These are phyloP conservation scores for Begonia fuchsioides DNA, from an alignment of 306 rosid genomes.

Conservation along the genomic window DNA sequence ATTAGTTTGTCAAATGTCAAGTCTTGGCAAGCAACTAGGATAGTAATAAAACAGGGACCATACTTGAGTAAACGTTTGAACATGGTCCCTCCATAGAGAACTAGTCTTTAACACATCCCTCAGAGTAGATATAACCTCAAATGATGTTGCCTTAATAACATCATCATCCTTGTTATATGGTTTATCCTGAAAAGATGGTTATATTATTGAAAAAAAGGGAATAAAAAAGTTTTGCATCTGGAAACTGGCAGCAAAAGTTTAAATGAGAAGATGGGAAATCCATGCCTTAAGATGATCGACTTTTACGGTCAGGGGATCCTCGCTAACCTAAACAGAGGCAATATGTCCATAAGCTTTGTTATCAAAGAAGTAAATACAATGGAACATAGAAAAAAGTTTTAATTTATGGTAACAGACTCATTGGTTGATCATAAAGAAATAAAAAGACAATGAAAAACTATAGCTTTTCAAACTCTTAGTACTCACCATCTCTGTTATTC, in stretches of 20 bases:
- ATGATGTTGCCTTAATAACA: conserved; percentile 84
- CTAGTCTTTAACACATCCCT: conserved; percentile 96
- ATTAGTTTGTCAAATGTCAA: not conserved
- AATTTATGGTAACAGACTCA: too few species aligned
- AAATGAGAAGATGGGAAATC: conserved; percentile 9
- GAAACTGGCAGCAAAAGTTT: conserved; percentile 6
- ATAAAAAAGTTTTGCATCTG: not conserved
- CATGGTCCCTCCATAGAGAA: conserved; percentile 99
- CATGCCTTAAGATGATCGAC: conserved; percentile 97
- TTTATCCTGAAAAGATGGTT: conserved; percentile 46
- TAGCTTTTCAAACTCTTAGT: conserved; percentile 3
- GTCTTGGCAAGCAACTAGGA: not conserved
- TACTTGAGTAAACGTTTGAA: conserved; percentile 92
- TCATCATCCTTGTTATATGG: conserved; percentile 90
- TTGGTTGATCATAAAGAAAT: too few species aligned
- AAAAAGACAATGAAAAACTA: not conserved
- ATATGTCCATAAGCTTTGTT: conserved; percentile 1
- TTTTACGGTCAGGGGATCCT: conserved; percentile 95
- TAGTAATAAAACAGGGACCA: conserved; percentile 6
- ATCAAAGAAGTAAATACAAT: not conserved
- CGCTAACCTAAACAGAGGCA: conserved; percentile 49
- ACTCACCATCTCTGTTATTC: conserved; percentile 87
- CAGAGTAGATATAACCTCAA: conserved; percentile 88
- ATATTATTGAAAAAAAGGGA: conserved; percentile 1
- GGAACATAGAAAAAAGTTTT: not conserved